Conservation (phyloP, 2,329 filamentous ascomycete genomes). For the Zarea fungicola region DNA sequence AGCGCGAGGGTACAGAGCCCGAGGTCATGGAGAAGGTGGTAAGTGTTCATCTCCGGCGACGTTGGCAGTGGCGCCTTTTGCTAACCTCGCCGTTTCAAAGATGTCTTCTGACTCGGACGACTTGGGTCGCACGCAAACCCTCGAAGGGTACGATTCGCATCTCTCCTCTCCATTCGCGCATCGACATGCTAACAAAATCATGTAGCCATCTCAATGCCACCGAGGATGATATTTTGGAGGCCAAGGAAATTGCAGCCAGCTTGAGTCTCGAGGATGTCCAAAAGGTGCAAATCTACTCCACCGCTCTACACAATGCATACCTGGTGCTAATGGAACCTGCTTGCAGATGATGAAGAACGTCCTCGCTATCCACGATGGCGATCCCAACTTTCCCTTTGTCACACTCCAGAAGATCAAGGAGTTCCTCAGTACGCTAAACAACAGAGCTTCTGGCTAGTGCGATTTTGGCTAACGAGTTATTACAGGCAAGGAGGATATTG, state of each 20-base stretch:
- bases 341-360: slow-evolving; percentile 31
- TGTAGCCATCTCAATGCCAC: slow-evolving; percentile 22
- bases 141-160: slow-evolving; percentile 5
- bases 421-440: slow-evolving; percentile 30
- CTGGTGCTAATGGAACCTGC: neutral
- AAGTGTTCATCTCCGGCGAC: too few relatives aligned
- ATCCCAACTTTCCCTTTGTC: slow-evolving; percentile 39
- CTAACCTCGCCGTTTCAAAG: neutral
- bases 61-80: neutral
- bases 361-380: slow-evolving; percentile 35
- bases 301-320: neutral
- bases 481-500: slow-evolving; percentile 17
- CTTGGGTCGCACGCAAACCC: neutral
- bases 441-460: too few relatives aligned
- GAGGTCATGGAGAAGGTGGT: neutral
- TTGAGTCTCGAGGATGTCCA: slow-evolving; percentile 21
- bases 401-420: slow-evolving; percentile 34
- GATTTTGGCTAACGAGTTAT: neutral
- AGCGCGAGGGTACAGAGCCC: too few relatives aligned
- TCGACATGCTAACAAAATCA: neutral
- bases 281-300: slow-evolving; percentile 4
- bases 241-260: slow-evolving; percentile 23
- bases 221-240: slow-evolving; percentile 26
- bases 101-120: neutral
- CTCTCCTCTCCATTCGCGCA: neutral